Evolutionary conservation across 371 early-diverging fungal species (phyloP), one percentile per base, ranked within the genome.

Genomic region (Apophysomyces variabilis): DNA sequence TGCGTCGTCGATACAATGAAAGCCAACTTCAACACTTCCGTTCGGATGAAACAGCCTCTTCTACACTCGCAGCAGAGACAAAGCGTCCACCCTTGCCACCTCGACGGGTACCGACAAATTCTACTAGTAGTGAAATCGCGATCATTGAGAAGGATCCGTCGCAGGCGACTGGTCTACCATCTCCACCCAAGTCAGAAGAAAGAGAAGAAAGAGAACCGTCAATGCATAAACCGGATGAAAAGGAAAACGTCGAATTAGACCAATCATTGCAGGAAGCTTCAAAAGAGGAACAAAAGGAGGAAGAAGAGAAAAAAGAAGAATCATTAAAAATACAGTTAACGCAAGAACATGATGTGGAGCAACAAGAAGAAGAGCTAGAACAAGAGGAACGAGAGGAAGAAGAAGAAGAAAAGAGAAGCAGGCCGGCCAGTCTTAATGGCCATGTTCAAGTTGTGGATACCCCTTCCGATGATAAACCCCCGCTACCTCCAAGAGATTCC

Each of bases 1-100:
- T 45, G 46, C 46, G 46, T 13, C 46, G 46, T 45, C 46, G 46
- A n/a, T 45, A 45, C 16, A 45, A 45, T 18, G 46, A 45, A 45
- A 45, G 46, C 46, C 13, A n/a, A 18, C 46, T 45, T 45, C 46
- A 45, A 6, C 46, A 45, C 1, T 45, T 45, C 13, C 46, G 46
- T 13, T 13, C 13, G 6, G 46, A 45, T 13, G 46, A 45, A 16
- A 45, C 16, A 45, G 16, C 13, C 46, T 7, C 13, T 18, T n/a
- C 6, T 13, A 45, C n/a, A 45, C 13, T 45, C 46, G 13, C 13
- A 45, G 46, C 16, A 13, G 46, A 45, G 16, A 45, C 13, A 14
- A 18, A 7, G 6, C 8, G 46, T 6, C 46, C 46, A 13, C 46
- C 46, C 6, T 45, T 45, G 13, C 46, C 46, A 45, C 46, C 46